Evolutionary conservation across 495 filamentous ascomycete genomes (phyloP), one percentile per base, ranked within the genome.

Genomic region (Staphylotrichum tortipilum): DNA sequence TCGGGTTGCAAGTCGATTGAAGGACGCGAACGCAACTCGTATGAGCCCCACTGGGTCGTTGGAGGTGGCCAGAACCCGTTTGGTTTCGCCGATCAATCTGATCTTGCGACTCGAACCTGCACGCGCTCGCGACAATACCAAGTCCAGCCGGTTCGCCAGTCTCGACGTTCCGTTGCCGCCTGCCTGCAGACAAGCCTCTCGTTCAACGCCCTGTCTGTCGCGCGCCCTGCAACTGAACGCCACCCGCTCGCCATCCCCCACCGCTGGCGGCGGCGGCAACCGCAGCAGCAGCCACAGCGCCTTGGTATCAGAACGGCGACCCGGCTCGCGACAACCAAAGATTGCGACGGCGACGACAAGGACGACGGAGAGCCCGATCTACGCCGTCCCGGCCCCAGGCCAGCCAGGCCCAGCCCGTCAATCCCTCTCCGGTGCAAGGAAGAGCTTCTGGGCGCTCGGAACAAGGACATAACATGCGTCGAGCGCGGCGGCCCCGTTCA

Each of bases 381-480:
- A n/a, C n/a, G n/a, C n/a, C n/a, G n/a, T n/a, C n/a, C n/a, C n/a
- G n/a, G n/a, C n/a, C n/a, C n/a, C 26, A 28, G 26, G 10, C 26
- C 6, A 28, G 10, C 26, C 6, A 10, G 26, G 26, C 21, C 8
- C 38, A 10, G 2, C 19, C 40, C 11, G 3, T 23, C 24, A 5
- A 21, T 17, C n/a, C 19, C 15, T n/a, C 9, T 23, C 22, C 7
- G 35, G 37, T 35, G 15, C n/a, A 24, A 24, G 29, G 34, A 30
- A 38, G n/a, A n/a, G n/a, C n/a, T 24, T 1, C 0, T 12, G 14
- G 14, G 9, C 7, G 9, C 18, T n/a, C 15, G 11, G 24, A 18
- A 2, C 12, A 34, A n/a, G 23, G 39, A 49, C 38, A 49, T 46
- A 61, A 53, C 41, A 67, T 67, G 64, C 55, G 38, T 47, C 35